Conservation (phyloP, 1,139 yeast species). For the Yamadazyma taylorii region DNA sequence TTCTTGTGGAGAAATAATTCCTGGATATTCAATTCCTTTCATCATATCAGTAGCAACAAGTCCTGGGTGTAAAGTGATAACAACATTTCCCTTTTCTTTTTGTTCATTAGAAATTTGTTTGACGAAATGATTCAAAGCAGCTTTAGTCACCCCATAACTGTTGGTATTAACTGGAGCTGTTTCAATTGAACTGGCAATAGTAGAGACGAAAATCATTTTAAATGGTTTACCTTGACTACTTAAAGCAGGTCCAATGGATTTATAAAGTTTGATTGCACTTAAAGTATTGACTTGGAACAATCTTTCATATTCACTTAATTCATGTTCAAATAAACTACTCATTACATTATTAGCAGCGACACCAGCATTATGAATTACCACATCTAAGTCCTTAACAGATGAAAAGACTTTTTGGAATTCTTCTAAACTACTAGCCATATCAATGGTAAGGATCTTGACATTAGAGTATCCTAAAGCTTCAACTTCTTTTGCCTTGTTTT, state of each 20-base stretch:
- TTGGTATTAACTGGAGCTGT: too few relatives aligned
- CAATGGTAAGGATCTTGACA: neutral
- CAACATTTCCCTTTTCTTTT: neutral
- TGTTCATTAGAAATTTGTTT: constrained; percentile 2
- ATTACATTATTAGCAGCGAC: neutral
- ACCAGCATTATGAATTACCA: too few relatives aligned
- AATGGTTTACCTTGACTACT: constrained; percentile 9
- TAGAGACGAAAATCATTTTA: constrained; percentile 8
- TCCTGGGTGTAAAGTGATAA: constrained; percentile 1
- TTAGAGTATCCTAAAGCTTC: neutral
- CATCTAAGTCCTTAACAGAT: constrained; percentile 6
- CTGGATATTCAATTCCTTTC: neutral
- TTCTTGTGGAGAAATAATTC: neutral
- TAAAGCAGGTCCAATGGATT: constrained; percentile 10
- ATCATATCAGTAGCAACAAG: neutral
- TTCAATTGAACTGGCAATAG: neutral
- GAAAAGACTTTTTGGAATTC: neutral
- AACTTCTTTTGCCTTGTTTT: neutral
- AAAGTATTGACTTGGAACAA: constrained; percentile 8
- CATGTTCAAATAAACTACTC: too few relatives aligned
- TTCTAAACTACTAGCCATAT: neutral
- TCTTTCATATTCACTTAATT: too few relatives aligned
- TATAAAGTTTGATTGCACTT: constrained; percentile 12
- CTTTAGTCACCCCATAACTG: constrained; percentile 3
- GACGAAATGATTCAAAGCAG: constrained; percentile 2